Conservation (phyloP, 192 early-diverging fungal species). For the Geranomyces variabilis region DNA sequence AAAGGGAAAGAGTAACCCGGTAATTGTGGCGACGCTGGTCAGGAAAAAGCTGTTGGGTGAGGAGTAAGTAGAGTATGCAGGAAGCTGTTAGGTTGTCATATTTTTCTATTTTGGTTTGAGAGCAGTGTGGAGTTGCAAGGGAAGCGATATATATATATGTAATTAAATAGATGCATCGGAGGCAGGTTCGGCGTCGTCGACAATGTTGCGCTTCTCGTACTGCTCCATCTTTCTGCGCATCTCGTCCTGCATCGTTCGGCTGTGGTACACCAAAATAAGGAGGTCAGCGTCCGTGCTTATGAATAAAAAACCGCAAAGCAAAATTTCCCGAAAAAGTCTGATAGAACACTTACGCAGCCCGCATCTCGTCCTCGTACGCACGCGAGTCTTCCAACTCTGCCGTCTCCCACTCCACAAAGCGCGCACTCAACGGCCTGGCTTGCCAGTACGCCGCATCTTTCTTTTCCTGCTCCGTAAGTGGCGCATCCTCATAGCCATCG, state of each 20-base stretch:
- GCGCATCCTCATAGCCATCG: background rate
- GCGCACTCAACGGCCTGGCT: background rate
- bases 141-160: too few species aligned
- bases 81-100: too few species aligned
- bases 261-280: background rate
- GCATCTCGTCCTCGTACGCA: constrained; percentile 6
- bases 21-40: constrained; percentile 63
- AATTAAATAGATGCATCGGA: too few species aligned
- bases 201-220: constrained; percentile 22
- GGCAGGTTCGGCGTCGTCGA: background rate
- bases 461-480: background rate
- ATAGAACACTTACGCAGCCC: constrained; percentile 14
- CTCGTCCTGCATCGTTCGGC: constrained; percentile 12
- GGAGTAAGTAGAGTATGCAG: background rate
- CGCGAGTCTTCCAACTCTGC: background rate
- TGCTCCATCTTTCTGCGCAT: constrained; percentile 18
- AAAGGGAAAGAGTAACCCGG: constrained; percentile 78
- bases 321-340: background rate
- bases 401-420: constrained; percentile 5
- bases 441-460: background rate
- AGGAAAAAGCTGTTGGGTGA: constrained; percentile 30
- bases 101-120: too few species aligned
- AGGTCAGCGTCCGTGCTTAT: background rate
- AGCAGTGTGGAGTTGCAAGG: too few species aligned
- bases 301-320: background rate